Percentiles rank a stretch among this genome's conserved stretches.
Evolutionary conservation across 129 eudicot genomes (phyloP).

Genomic region (Scalesia atractyloides): DNA sequence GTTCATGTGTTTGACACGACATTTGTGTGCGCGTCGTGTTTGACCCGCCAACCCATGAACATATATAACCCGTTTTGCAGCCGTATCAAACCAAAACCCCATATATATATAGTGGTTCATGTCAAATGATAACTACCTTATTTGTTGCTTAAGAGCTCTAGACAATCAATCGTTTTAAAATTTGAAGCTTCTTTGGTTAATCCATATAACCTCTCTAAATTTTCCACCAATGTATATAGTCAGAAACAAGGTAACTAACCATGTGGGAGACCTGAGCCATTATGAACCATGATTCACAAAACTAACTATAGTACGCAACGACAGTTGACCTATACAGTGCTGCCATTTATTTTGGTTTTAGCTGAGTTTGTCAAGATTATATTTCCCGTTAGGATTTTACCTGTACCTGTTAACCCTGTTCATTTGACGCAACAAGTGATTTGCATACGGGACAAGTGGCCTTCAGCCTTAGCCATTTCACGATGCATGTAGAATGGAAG

Average conservation of each 20-base stretch:
- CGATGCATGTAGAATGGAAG: conserved; percentile 24
- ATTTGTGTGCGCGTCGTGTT: too few relatives aligned
- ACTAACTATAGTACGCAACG: neutral
- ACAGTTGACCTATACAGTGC: neutral
- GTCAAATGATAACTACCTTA: neutral
- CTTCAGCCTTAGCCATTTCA: conserved; percentile 14
- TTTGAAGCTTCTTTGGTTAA: neutral
- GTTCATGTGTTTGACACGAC: too few relatives aligned
- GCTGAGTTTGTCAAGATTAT: neutral
- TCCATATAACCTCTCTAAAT: neutral
- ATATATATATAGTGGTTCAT: too few relatives aligned
- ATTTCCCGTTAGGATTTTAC: neutral
- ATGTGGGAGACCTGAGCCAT: neutral
- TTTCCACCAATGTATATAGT: conserved; percentile 2
- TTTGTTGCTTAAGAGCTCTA: neutral
- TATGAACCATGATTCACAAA: neutral
- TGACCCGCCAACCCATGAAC: too few relatives aligned
- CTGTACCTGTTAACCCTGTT: neutral
- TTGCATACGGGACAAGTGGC: conserved; percentile 18
- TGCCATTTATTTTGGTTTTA: conserved; percentile 3
- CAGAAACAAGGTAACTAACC: neutral
- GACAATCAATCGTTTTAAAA: neutral
- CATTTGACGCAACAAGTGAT: neutral
- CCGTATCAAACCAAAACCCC: too few relatives aligned
- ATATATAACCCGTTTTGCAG: too few relatives aligned